phyloP scores from a whole-genome alignment of 306 rosid species.

The Potentilla sterilis region DNA sequence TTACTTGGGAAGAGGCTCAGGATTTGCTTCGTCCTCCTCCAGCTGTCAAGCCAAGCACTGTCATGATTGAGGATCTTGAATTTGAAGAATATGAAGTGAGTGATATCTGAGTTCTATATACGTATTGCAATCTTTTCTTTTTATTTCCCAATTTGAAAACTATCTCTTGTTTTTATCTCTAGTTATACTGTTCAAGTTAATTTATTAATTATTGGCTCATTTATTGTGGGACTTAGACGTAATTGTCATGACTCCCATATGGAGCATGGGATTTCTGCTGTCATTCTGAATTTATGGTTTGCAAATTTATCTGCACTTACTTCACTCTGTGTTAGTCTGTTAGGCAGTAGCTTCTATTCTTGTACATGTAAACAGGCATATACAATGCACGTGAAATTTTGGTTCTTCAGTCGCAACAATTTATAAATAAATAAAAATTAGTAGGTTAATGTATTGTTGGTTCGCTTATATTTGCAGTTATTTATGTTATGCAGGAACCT shows the following conservation, averaged over 20 bases:
- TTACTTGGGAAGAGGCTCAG: conserved; percentile 98
- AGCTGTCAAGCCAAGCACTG: conserved; percentile 77
- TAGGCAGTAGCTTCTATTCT: background rate
- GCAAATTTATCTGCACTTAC: background rate
- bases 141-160: background rate
- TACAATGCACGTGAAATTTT: background rate
- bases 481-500: conserved; percentile 66
- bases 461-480: background rate
- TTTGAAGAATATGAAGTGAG: conserved; percentile 97
- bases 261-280: background rate
- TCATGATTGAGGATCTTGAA: conserved; percentile 80
- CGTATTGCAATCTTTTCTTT: background rate
- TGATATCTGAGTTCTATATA: background rate
- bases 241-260: background rate
- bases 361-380: background rate
- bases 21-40: conserved; percentile 97
- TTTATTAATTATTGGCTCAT: background rate
- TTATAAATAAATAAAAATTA: background rate
- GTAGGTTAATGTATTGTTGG: background rate
- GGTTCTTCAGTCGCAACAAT: background rate
- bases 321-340: background rate
- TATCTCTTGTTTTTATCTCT: background rate
- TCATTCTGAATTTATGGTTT: background rate
- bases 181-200: background rate
- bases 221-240: background rate